A percentile compares a stretch with the other conserved stretches of the same genome.
Evolutionary conservation across 1,284 basidiomycete species (phyloP).

Genomic region (Naganishia albida): DNA sequence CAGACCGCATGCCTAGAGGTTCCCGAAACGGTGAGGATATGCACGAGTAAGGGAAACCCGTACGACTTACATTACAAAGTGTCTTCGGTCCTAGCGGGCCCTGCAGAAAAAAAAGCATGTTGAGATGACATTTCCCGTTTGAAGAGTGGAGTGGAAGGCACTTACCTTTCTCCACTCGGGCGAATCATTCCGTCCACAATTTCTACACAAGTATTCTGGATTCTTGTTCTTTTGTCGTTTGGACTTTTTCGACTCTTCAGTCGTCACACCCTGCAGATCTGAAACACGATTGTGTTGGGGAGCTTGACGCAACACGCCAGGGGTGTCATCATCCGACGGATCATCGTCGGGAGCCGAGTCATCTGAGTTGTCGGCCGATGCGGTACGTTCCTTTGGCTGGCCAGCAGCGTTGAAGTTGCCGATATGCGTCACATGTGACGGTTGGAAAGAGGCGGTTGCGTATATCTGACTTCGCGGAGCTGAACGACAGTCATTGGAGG

Average conservation of each 20-base stretch:
- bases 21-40: neutral
- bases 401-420: slow-evolving; percentile 28
- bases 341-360: slow-evolving; percentile 26
- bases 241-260: slow-evolving; percentile 35
- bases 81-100: slow-evolving; percentile 54
- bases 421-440: slow-evolving; percentile 21
- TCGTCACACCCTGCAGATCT: slow-evolving; percentile 8
- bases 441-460: slow-evolving; percentile 24
- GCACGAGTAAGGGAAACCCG: neutral
- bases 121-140: too few relatives aligned
- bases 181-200: slow-evolving; percentile 52
- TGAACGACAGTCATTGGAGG: neutral
- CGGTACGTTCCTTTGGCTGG: slow-evolving; percentile 21
- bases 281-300: slow-evolving; percentile 18
- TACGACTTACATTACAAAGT: slow-evolving; percentile 50
- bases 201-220: slow-evolving; percentile 50
- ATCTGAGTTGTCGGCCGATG: slow-evolving; percentile 19
- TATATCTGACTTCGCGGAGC: slow-evolving; percentile 21
- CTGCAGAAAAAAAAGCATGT: slow-evolving; percentile 31
- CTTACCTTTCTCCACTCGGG: slow-evolving; percentile 52
- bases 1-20: slow-evolving; percentile 47
- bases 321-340: slow-evolving; percentile 28
- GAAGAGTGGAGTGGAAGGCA: neutral
- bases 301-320: slow-evolving; percentile 16
- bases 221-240: slow-evolving; percentile 36